Percentiles rank a stretch among this genome's conserved stretches.
Conservation (phyloP, 1,139 yeast genomes). For the Groenewaldozyma auringiensis region DNA sequence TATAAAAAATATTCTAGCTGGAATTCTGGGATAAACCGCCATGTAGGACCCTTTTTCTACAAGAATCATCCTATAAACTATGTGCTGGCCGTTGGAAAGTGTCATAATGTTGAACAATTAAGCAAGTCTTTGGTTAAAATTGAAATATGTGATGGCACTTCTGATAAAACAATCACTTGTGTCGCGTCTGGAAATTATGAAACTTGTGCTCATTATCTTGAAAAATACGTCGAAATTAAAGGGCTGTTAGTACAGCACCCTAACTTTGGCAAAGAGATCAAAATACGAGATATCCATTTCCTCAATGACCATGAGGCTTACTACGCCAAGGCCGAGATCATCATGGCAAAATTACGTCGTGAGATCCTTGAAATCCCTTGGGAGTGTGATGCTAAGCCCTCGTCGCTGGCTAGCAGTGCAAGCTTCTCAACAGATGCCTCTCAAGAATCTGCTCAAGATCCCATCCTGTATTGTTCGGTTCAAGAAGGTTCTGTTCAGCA, state of each 20-base stretch:
- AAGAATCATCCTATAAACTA: slow-evolving; percentile 26
- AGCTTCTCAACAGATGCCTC: not conserved
- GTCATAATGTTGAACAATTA: slow-evolving; percentile 13
- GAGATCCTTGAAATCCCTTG: slow-evolving; percentile 17
- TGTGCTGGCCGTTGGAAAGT: slow-evolving; percentile 20
- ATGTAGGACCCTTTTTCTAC: slow-evolving; percentile 18
- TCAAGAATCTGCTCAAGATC: not conserved
- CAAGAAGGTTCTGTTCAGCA: not conserved
- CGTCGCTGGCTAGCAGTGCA: not conserved
- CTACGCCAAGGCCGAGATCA: not conserved
- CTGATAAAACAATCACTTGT: not conserved
- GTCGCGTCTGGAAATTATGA: slow-evolving; percentile 8
- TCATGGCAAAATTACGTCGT: slow-evolving; percentile 10
- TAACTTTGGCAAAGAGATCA: slow-evolving; percentile 12
- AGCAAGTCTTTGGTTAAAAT: slow-evolving; percentile 6
- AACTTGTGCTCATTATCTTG: slow-evolving; percentile 3
- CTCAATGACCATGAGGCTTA: slow-evolving; percentile 11
- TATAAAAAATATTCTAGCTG: slow-evolving; percentile 7
- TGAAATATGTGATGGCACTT: slow-evolving; percentile 4
- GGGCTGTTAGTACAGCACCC: slow-evolving; percentile 13
- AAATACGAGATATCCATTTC: slow-evolving; percentile 10
- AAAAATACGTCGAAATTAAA: slow-evolving; percentile 14
- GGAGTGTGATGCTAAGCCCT: slow-evolving; percentile 6
- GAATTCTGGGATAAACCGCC: slow-evolving; percentile 7
- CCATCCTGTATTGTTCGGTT: not conserved